Conservation (phyloP, 371 early-diverging fungal genomes). For the Sporodiniella umbellata region DNA sequence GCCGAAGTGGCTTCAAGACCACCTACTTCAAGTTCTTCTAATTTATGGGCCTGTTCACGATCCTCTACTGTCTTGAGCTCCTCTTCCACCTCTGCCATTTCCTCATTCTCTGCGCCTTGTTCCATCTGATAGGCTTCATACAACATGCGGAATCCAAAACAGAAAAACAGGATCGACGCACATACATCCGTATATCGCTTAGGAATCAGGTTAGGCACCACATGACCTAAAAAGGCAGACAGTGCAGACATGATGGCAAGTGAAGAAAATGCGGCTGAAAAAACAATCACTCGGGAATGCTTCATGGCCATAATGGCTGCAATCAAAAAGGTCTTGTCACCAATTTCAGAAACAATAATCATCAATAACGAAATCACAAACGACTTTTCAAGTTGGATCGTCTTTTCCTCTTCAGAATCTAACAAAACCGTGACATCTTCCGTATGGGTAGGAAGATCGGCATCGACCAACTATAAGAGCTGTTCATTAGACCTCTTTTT, state of each 20-base stretch:
- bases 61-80: constrained; percentile 82
- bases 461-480: constrained; percentile 1
- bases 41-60: constrained; percentile 51
- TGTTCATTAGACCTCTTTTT: not conserved
- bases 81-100: constrained; percentile 83
- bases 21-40: constrained; percentile 49
- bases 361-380: constrained; percentile 68
- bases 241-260: constrained; percentile 91
- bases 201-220: constrained; percentile 83
- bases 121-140: constrained; percentile 86
- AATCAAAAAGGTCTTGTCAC: constrained; percentile 97
- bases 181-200: constrained; percentile 78
- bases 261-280: constrained; percentile 84
- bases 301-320: constrained; percentile 97
- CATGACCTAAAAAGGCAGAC: constrained; percentile 89
- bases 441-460: not conserved
- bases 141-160: constrained; percentile 89
- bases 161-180: constrained; percentile 82
- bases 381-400: constrained; percentile 21
- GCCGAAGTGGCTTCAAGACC: constrained; percentile 1
- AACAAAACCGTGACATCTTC: not conserved
- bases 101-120: constrained; percentile 81
- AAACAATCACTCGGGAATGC: constrained; percentile 82
- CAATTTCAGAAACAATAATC: constrained; percentile 93
- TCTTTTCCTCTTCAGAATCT: not conserved